Conservation (phyloP, 2,329 filamentous ascomycete genomes). For the Ophiostoma quercus region DNA sequence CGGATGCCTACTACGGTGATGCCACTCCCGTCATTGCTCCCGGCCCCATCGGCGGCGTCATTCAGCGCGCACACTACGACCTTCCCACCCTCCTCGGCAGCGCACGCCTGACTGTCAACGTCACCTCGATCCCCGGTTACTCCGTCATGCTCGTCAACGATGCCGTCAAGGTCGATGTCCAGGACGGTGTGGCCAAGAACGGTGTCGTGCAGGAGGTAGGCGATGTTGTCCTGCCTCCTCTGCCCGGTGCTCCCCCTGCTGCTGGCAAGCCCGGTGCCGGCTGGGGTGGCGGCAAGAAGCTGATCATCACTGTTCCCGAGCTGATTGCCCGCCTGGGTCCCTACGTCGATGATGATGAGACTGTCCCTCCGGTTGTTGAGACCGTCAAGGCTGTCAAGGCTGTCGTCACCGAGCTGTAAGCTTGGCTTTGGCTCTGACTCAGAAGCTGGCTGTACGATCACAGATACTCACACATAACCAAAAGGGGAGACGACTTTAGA, state of each 20-base stretch:
- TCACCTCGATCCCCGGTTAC: conserved; percentile 62
- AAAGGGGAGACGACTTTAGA: neutral
- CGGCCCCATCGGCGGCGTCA: conserved; percentile 41
- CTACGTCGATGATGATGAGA: conserved; percentile 23
- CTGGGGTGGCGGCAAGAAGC: conserved; percentile 11
- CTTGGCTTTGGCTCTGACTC: neutral
- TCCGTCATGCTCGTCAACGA: conserved; percentile 72
- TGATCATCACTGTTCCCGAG: conserved; percentile 20
- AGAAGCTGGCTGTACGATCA: neutral
- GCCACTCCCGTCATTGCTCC: conserved; percentile 31
- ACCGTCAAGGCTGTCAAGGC: neutral
- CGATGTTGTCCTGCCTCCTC: conserved; percentile 71
- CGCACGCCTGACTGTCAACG: conserved; percentile 64
- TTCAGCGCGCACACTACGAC: conserved; percentile 60
- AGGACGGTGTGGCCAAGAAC: conserved; percentile 69
- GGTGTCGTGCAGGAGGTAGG: conserved; percentile 77
- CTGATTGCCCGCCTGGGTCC: conserved; percentile 23
- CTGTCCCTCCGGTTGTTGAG: neutral
- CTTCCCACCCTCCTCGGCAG: conserved; percentile 66
- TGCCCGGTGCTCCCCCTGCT: conserved; percentile 30
- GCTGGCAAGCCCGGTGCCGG: conserved; percentile 14
- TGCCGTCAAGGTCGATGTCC: conserved; percentile 57
- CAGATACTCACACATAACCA: neutral
- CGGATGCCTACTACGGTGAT: conserved; percentile 66
- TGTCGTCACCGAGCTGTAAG: conserved; percentile 13